Evolutionary conservation across 2,329 filamentous ascomycete species (phyloP).

Genomic region (Daldinia eschscholtzii): DNA sequence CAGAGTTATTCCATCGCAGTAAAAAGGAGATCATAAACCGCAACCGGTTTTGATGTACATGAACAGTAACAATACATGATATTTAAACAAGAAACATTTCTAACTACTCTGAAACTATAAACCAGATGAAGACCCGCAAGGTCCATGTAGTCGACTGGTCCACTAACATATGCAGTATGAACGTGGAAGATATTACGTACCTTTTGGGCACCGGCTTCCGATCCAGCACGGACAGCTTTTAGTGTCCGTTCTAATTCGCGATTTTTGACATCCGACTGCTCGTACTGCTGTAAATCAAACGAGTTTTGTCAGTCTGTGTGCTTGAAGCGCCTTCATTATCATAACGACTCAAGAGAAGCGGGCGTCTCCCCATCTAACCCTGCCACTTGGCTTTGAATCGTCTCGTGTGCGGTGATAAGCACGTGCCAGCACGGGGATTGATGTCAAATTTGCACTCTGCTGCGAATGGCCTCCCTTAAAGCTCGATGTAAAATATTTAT

Average conservation of each 20-base stretch:
- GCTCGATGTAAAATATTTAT: slow-evolving; percentile 3
- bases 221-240: slow-evolving; percentile 65
- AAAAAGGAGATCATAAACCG: not conserved
- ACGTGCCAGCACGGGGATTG: slow-evolving; percentile 4
- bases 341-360: slow-evolving; percentile 4
- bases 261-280: slow-evolving; percentile 68
- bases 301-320: slow-evolving; percentile 42
- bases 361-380: slow-evolving; percentile 24
- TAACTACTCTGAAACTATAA: slow-evolving; percentile 12
- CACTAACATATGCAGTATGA: slow-evolving; percentile 14
- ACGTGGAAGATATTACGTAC: slow-evolving; percentile 56
- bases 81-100: slow-evolving; percentile 22
- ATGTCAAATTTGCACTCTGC: slow-evolving; percentile 10
- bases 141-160: slow-evolving; percentile 12
- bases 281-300: slow-evolving; percentile 63
- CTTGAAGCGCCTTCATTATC: slow-evolving; percentile 1
- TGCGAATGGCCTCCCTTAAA: slow-evolving; percentile 25
- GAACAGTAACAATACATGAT: slow-evolving; percentile 7
- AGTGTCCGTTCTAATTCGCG: slow-evolving; percentile 68
- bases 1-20: not conserved
- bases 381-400: slow-evolving; percentile 36
- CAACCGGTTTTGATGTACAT: not conserved
- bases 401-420: not conserved
- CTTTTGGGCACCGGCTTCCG: slow-evolving; percentile 64
- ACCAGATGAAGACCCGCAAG: not conserved